Evolutionary conservation across 2,329 filamentous ascomycete genomes (phyloP), one percentile per base, ranked within the genome.

Genomic region (Clarireedia monteithiana): DNA sequence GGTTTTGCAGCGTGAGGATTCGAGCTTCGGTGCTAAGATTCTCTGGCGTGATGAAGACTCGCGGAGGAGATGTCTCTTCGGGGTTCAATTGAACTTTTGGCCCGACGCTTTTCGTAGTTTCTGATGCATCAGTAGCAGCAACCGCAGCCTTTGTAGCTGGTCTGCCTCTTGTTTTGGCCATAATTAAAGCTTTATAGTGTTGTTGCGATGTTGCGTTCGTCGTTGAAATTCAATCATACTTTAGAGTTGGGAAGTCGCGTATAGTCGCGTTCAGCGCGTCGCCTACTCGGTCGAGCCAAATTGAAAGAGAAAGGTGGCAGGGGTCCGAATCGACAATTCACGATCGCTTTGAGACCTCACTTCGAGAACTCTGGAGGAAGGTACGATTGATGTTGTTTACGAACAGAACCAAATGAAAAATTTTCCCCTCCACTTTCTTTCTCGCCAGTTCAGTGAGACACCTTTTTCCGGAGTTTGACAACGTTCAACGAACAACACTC

Each of bases 31-130:
- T 57, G 0, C 73, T 76, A 14, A 79, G 76, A 59, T 74, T 72
- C n/a, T 73, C 75, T 14, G 84, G 84, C 5, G 87, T 71, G 56
- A 87, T 75, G 67, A 87, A 83, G 48, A 87, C 68, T 53, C 76
- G 78, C 3, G 78, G 76, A 9, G 79, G 73, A 42, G 74, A 78
- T 24, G 70, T 27, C 14, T 64, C 65, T 50, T 68, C 64, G 15
- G 64, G 58, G 17, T 50, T 59, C 48, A 70, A 63, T 64, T 62
- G 65, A 40, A 62, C 49, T 63, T 69, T 70, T 53, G 59, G 59
- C 10, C 66, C 53, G 9, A 63, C 50, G 7, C 64, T 64, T 45
- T 68, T 63, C 20, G 67, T 42, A 15, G 52, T 23, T 30, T 63
- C 60, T 10, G 51, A 47, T 54, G 56, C 27, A 51, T 61, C 59